Evolutionary conservation across 2,329 filamentous ascomycete genomes (phyloP).

Genomic region (Ploettnerulaceae sp.): DNA sequence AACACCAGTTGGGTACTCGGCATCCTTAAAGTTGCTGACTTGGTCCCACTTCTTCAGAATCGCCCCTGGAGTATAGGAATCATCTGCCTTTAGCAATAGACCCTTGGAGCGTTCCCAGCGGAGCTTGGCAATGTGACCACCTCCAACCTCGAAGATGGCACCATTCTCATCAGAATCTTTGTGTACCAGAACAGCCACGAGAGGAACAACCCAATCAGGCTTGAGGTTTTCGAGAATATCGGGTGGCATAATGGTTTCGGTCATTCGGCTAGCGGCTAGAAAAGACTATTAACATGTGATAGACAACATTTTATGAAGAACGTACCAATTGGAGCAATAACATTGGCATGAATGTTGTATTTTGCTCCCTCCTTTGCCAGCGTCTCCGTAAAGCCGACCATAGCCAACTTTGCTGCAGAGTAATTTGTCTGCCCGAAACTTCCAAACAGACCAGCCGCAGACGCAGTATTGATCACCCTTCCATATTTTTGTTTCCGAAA

Average conservation of each 20-base stretch:
- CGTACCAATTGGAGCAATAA: slow-evolving; percentile 75
- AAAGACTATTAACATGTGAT: slow-evolving; percentile 19
- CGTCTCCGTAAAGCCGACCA: slow-evolving; percentile 97
- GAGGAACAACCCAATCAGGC: slow-evolving; percentile 91
- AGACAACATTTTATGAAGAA: background rate
- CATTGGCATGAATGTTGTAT: slow-evolving; percentile 96
- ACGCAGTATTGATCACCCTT: slow-evolving; percentile 92
- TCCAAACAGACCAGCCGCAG: slow-evolving; percentile 92
- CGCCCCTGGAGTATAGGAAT: slow-evolving; percentile 80
- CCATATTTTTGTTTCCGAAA: slow-evolving; percentile 99
- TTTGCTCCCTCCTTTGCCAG: slow-evolving; percentile 95
- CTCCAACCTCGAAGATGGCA: slow-evolving; percentile 88
- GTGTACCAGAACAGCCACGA: slow-evolving; percentile 86
- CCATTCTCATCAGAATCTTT: slow-evolving; percentile 79
- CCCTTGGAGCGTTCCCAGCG: slow-evolving; percentile 93
- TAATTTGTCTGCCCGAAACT: slow-evolving; percentile 97
- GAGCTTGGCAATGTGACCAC: slow-evolving; percentile 86
- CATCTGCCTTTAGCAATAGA: slow-evolving; percentile 83
- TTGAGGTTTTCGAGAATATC: slow-evolving; percentile 72
- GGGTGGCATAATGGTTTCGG: slow-evolving; percentile 90
- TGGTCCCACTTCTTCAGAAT: slow-evolving; percentile 86
- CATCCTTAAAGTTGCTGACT: slow-evolving; percentile 78
- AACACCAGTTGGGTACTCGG: slow-evolving; percentile 77
- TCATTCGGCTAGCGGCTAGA: slow-evolving; percentile 86
- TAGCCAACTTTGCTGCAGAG: slow-evolving; percentile 89